Base-by-base conservation (phyloP, 768 basidiomycete species). In the Hericium alpestre region DNA sequence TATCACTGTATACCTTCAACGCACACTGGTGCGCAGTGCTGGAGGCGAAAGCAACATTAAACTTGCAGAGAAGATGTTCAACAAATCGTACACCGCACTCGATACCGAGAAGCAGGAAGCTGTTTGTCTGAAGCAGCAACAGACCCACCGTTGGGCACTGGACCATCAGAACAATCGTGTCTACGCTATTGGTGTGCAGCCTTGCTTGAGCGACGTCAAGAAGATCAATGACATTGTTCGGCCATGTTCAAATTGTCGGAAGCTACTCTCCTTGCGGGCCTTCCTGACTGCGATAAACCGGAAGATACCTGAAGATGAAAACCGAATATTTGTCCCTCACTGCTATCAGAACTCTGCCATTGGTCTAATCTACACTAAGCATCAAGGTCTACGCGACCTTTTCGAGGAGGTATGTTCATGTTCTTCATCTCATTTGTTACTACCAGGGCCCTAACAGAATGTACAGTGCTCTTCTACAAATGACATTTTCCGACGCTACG, bases 401-500 rank as follows among this genome's bases (percentile, higher is more conserved):
- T 12, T 54, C 15, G 39, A 54, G n/a, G 53, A 39, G n/a, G 53
- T 54, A 8, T 16, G 53, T 39, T 4, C 3, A 18, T 22, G 16
- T 16, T n/a, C 20, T 22, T 20, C 12, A 18, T 20, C 4, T 49
- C 12, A 10, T 10, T 18, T 49, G 18, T 8, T 25, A 20, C 20
- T 22, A 15, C 15, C 22, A 8, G 5, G 16, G 12, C 7, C 4
- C 48, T 13, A 5, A 20, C 39, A 54, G 53, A 27, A 18, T 0
- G 13, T 38, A 8, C 23, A 13, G 18, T 25, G 22, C 23, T 23
- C 20, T 13, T 27, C 25, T 27, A 27, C 25, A 32, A 32, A 32
- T 32, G 53, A 54, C 4, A 54, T 39, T 12, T 23, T 54, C 22
- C 18, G n/a, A 5, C 53, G 18, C 0, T 70, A 56, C 51, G 59